Conservation (phyloP, 768 basidiomycete species). For the Floccularia luteovirens region DNA sequence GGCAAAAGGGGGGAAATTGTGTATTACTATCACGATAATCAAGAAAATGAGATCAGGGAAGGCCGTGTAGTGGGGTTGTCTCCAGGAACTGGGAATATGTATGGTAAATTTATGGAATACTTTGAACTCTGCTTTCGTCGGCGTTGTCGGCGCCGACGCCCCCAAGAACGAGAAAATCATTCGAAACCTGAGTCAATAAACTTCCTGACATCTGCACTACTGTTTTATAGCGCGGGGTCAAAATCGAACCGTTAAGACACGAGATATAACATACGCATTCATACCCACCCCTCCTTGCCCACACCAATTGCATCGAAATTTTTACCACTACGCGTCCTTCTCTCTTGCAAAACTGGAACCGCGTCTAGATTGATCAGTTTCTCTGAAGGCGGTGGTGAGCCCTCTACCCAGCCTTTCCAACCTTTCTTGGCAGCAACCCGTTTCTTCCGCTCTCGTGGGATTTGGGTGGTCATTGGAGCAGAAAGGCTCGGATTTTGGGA, state of each 20-base stretch:
- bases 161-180: slow-evolving; percentile 8
- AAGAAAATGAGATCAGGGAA: no score
- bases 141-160: slow-evolving; percentile 14
- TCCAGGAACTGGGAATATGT: slow-evolving; percentile 10
- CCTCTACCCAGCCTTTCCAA: slow-evolving; percentile 91
- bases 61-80: no score
- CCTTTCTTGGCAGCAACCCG: slow-evolving; percentile 68
- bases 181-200: slow-evolving; percentile 19
- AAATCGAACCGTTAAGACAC: slow-evolving; percentile 42
- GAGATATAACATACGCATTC: slow-evolving; percentile 33
- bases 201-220: slow-evolving; percentile 10
- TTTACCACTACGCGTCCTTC: slow-evolving; percentile 78
- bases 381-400: slow-evolving; percentile 71
- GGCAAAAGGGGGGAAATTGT: no score
- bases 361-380: slow-evolving; percentile 79
- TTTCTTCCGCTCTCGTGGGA: no score
- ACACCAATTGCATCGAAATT: slow-evolving; percentile 76
- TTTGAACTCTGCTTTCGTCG: slow-evolving; percentile 7
- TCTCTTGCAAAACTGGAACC: slow-evolving; percentile 61
- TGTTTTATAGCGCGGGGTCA: slow-evolving; percentile 25
- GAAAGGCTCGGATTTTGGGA: slow-evolving; percentile 14
- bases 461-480: slow-evolving; percentile 18
- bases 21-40: no score
- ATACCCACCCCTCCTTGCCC: slow-evolving; percentile 76
- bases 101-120: slow-evolving; percentile 9